Evolutionary conservation across 352 stramenopile genomes (phyloP).

Genomic region (Pythium sp.): DNA sequence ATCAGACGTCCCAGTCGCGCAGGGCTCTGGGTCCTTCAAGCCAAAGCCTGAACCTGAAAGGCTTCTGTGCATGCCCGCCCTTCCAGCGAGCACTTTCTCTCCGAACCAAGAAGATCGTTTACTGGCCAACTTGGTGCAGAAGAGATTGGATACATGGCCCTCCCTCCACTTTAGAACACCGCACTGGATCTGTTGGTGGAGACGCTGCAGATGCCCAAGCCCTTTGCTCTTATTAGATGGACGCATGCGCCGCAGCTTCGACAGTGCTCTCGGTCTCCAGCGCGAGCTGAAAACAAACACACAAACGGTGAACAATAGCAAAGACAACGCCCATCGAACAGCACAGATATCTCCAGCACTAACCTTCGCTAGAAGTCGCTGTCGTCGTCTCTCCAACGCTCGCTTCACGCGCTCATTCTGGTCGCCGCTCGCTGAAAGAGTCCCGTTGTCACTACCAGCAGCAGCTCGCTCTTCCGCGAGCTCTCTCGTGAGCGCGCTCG

Average conservation of each 20-base stretch:
- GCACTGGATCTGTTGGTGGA: constrained; percentile 1
- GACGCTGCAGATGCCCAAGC: constrained; percentile 1
- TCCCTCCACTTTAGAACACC: not conserved
- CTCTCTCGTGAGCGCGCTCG: constrained; percentile 1
- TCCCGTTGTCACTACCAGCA: constrained; percentile 8
- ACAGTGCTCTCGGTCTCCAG: constrained; percentile 15
- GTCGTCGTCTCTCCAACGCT: constrained; percentile 38
- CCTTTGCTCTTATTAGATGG: constrained; percentile 4
- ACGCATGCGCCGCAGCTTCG: not conserved
- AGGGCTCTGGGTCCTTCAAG: no score
- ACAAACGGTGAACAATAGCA: not conserved
- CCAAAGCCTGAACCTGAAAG: no score
- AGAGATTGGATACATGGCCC: no score
- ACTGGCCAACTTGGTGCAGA: no score
- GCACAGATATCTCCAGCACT: not conserved
- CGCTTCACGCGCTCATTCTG: constrained; percentile 40
- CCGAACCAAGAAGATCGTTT: no score
- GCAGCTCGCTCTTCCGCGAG: not conserved
- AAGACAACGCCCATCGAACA: not conserved
- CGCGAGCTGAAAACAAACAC: constrained; percentile 5
- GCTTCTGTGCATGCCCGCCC: no score
- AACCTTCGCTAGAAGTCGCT: constrained; percentile 48
- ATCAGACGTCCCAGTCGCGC: no score
- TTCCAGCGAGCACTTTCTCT: no score
- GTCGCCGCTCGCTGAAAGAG: constrained; percentile 13